phyloP scores from a whole-genome alignment of 805 yeast species.

The Cyberlindnera lachancei region DNA sequence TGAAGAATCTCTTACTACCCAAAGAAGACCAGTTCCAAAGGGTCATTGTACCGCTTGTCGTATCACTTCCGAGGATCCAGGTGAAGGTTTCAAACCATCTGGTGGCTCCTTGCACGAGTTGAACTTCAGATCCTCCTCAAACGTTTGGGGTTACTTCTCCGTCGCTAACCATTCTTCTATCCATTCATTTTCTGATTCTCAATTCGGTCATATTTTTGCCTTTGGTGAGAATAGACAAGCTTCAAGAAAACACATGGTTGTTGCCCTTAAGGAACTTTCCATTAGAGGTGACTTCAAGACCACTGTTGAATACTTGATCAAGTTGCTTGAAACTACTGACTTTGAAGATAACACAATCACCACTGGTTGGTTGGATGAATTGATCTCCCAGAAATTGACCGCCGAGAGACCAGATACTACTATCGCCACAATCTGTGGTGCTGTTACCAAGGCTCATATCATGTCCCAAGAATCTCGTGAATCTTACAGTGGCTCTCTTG shows the following conservation, averaged over 20 bases:
- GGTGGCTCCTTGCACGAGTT: constrained; percentile 95
- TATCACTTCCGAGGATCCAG: constrained; percentile 98
- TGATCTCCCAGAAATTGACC: constrained; percentile 86
- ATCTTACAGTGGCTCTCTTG: constrained; percentile 70
- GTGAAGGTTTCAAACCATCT: constrained; percentile 98
- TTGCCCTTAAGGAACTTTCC: constrained; percentile 91
- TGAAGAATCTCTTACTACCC: constrained; percentile 64
- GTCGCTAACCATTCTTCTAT: constrained; percentile 95
- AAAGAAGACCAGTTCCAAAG: constrained; percentile 90
- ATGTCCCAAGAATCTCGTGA: constrained; percentile 62
- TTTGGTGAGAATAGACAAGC: constrained; percentile 98
- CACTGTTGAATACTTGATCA: constrained; percentile 93
- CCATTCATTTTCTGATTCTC: constrained; percentile 97
- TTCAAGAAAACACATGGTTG: constrained; percentile 98
- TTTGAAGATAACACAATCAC: constrained; percentile 95
- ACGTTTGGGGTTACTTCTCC: constrained; percentile 99
- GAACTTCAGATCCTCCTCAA: constrained; percentile 93
- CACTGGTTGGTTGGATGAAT: constrained; percentile 98
- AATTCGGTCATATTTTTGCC: constrained; percentile 98
- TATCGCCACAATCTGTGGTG: constrained; percentile 93
- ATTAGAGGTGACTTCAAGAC: constrained; percentile 99
- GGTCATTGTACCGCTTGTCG: constrained; percentile 99
- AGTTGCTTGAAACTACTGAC: constrained; percentile 91
- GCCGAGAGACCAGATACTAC: constrained; percentile 94
- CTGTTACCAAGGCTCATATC: constrained; percentile 89